Base-by-base conservation (phyloP, 164 flowering plant species). In the Taxillus chinensis region DNA sequence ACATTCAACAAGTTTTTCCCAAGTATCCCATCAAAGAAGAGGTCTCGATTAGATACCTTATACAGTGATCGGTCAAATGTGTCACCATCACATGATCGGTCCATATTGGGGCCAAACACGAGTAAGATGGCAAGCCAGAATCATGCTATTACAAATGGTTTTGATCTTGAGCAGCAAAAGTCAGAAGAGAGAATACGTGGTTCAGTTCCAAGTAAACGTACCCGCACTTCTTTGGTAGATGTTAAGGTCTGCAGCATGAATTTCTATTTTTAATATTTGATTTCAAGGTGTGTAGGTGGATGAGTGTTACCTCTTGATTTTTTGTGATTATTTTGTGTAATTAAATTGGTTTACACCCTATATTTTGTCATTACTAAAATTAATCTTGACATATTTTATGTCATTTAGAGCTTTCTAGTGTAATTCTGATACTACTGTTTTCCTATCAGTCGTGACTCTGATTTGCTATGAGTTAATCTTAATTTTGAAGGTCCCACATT, bases 141-240 rank as follows among this genome's bases (percentile, higher is more conserved):
- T 74, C 84, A 80, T 64, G 62, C 74, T 41, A 65, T 67, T 16
- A 27, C 78, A 41, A 70, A 70, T 71, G 68, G 60, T 70, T 73
- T 70, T 74, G 92, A 84, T 16, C 70, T 73, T 66, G 92, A 78
- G 65, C 78, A 76, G 54, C 93, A 79, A 67, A 85, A 83, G 67
- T 40, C 77, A 15, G 96, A 87, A 73, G 90, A 80, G 65, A 80
- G 85, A 70, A 63, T 71, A 9, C 87, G 83, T 67, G 75, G 46
- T 74, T 60, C 70, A 61, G 74, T 75, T 65, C 85, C 87, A 57
- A 88, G 71, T 70, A 92, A 86, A 69, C 98, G 98, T 46, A 80
- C 84, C 11, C 74, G 98, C 60, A 87, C 96, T 39, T 89, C 98
- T 68, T 64, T 87, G 83, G 75, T 75, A 71, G 97, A 88, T 71